Base-by-base conservation (phyloP, 208 protist species). In the Herpetomonas tarakana region DNA sequence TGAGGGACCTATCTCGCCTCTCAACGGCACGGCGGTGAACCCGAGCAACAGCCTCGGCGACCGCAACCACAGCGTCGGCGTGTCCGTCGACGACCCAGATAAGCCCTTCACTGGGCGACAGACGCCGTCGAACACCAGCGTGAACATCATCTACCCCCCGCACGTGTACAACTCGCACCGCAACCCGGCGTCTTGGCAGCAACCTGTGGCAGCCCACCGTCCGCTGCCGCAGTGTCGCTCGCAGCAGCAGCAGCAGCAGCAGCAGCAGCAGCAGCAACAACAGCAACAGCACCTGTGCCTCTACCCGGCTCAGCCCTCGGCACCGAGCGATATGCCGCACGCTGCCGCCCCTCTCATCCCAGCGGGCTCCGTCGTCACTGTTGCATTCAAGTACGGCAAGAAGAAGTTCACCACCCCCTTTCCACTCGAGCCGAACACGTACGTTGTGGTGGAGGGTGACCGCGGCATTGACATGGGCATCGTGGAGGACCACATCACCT, bases 371-470 rank as follows among this genome's bases (percentile, higher is more conserved):
- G 24, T 62, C 21, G 54, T 81, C 27, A 61, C 70, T 29, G 70
- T 91, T 16, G 58, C 55, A 49, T 92, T 92, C 74, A 92, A 92
- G 73, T 89, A 90, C 68, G 86, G 82, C n/a, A 64, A 53, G 58
- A 76, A 78, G 56, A 57, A 66, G 29, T 88, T 84, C 35, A 0
- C 63, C 12, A 44, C 77, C 14, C 9, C 65, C 25, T 79, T 86
- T 49, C 24, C 39, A 31, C 52, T 88, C 25, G 44, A 51, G 30
- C 28, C 52, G n/a, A 76, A 76, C 16, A 69, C 81, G 7, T 55
- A 52, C 31, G 74, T 92, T 27, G 73, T 92, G 14, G 80, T 84
- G n/a, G 82, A 89, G 35, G 81, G 86, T 16, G 86, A 92, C 62
- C 81, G 86, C 49, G 86, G 86, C 31, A 65, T 81, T 12, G 82